Evolutionary conservation across 2,329 filamentous ascomycete genomes (phyloP), one percentile per base, ranked within the genome.

Genomic region (Penicillium griseofulvum): DNA sequence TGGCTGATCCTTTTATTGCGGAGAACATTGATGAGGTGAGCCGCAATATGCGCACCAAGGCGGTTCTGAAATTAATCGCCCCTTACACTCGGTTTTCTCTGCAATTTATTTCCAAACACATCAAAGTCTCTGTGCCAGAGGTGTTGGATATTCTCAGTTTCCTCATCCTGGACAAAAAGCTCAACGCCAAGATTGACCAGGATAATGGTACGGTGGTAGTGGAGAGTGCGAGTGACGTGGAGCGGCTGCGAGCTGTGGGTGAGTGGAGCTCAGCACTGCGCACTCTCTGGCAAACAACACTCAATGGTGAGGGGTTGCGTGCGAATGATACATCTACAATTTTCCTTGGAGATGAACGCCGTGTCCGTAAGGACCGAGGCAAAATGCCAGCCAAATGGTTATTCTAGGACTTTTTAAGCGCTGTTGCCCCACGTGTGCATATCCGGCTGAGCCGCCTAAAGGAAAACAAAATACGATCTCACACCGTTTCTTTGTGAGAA

Each of bases 1-100:
- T 97, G 37, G 86, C 88, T 12, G 94, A 99, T 72, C 87, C 90
- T 0, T 99, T 97, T 77, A 99, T 99, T 65, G 93, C 93, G 28
- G 94, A 97, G 76, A 97, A 99, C 71, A 99, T 99, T 65, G 94
- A 97, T 74, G 94, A 99, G 76, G 93, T 99, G 54, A 99, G 93
- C 49, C 89, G 94, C 41, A 97, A 94, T 74, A 96, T 99, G 88
- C 89, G 94, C 52, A 97, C 92, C 62, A 97, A 97, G 80, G 93
- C 92, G 1, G 87, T 97, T 10, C 78, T 96, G 60, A 96, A 94
- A 76, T 81, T 97, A 24, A 94, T 97, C 60, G 91, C 91, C 5
- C 94, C 94, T 0, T 99, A 97, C 78, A 95, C 90, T 6, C 87
- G 91, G 49, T 96, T 97, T 83, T 90, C 88, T 60, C 80, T 97